Evolutionary conservation across 1,284 basidiomycete genomes (phyloP), one percentile per base, ranked within the genome.

Genomic region (Caloboletus firmus): DNA sequence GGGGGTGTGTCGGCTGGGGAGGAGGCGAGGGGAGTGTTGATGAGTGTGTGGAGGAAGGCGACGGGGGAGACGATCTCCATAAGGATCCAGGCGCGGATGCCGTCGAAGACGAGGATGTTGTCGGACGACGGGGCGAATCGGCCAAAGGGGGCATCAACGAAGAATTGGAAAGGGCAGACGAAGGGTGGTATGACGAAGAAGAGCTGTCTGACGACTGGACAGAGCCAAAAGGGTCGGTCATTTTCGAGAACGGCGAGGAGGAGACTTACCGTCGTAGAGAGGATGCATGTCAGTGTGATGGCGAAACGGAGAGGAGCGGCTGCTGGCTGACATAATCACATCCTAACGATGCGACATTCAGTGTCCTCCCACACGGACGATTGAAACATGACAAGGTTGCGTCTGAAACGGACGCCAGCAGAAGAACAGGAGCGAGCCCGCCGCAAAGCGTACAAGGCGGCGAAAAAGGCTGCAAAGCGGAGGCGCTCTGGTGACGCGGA

Each of bases 61-160:
- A 84, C 50, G 8, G 92, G 91, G 4, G 91, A 81, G n/a, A 89
- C 78, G 40, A 91, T 74, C 71, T 96, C 93, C 92, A 95, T 95
- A 46, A 81, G 39, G 26, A 93, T 87, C 92, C 93, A 95, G 31
- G 87, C 77, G 60, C 75, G 78, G 57, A 82, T 78, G 17, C 86
- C 87, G 59, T 87, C 78, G 8, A 89, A 62, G 20, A 82, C 70
- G 43, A 84, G 73, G 48, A 75, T 68, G 46, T 75, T 78, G 49
- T 78, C 61, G 12, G 71, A 58, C 30, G 75, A 68, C 0, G 79
- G 79, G 0, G 83, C 67, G 65, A 95, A 95, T 0, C 88, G 79
- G 11, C 93, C 93, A 68, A 93, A 93, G 0, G 87, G 87, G 2
- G 87, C 88, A 59, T 89, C 76, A 56, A 82, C 59, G 56, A 80